A percentile compares a stretch with the other conserved stretches of the same genome.
phyloP scores from a whole-genome alignment of 805 yeast genomes.

The Candida xiaguanensis region DNA sequence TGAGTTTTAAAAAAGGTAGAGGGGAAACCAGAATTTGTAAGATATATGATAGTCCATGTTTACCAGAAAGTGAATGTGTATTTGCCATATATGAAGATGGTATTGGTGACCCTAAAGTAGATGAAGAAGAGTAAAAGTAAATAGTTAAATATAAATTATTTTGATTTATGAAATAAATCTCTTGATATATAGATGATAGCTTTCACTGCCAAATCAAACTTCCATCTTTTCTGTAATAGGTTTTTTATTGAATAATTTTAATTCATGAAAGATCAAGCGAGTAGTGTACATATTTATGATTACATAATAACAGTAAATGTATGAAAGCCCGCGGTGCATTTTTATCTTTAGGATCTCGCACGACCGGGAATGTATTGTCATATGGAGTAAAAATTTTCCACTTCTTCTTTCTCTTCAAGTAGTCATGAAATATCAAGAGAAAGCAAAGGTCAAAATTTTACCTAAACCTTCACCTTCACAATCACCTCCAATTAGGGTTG shows the following conservation, averaged over 20 bases:
- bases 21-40: constrained; percentile 93
- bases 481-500: constrained; percentile 5
- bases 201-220: no score
- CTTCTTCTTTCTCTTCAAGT: neutral
- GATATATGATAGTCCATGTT: constrained; percentile 92
- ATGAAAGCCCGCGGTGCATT: no score
- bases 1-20: constrained; percentile 84
- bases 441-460: constrained; percentile 37
- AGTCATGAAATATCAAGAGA: constrained; percentile 21
- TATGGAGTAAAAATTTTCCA: constrained; percentile 4
- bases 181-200: no score
- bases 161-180: no score
- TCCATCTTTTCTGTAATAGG: no score
- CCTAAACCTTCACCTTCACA: constrained; percentile 33
- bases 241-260: no score
- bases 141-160: no score
- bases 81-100: constrained; percentile 97
- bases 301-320: no score
- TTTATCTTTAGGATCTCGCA: constrained; percentile 26
- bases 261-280: no score
- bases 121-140: constrained; percentile 47
- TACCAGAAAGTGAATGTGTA: constrained; percentile 92
- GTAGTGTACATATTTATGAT: no score
- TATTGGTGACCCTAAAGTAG: constrained; percentile 90
- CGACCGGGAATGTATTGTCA: constrained; percentile 4